Conservation (phyloP, 2,329 filamentous ascomycete genomes). For the Penicillium sp. region DNA sequence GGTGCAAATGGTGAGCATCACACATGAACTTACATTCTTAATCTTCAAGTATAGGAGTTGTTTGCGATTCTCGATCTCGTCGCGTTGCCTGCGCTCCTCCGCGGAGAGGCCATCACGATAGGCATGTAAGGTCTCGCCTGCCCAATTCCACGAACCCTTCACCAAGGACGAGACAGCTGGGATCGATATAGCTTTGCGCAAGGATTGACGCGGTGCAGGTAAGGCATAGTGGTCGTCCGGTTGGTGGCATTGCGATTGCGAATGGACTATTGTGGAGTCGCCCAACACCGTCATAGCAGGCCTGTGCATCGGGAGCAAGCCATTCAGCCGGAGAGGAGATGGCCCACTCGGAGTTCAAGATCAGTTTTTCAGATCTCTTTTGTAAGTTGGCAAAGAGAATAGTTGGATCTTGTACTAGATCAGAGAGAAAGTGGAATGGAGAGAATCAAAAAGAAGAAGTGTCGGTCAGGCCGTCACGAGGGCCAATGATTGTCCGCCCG, state of each 20-base stretch:
- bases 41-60: slow-evolving; percentile 67
- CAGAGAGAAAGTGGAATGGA: too few species aligned
- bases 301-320: slow-evolving; percentile 29
- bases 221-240: slow-evolving; percentile 9
- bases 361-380: neutral
- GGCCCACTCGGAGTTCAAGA: slow-evolving; percentile 8
- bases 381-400: too few species aligned
- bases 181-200: slow-evolving; percentile 34
- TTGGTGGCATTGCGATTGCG: slow-evolving; percentile 36
- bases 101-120: slow-evolving; percentile 59
- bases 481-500: slow-evolving; percentile 17
- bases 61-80: slow-evolving; percentile 61
- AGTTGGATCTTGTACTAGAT: too few species aligned
- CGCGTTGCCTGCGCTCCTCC: slow-evolving; percentile 54
- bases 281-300: slow-evolving; percentile 37
- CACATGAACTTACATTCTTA: slow-evolving; percentile 61
- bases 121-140: slow-evolving; percentile 37
- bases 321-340: slow-evolving; percentile 26
- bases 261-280: slow-evolving; percentile 35
- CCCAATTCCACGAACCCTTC: slow-evolving; percentile 39
- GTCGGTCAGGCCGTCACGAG: slow-evolving; percentile 33
- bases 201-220: slow-evolving; percentile 15
- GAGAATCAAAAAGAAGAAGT: slow-evolving; percentile 3
- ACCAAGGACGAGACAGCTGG: slow-evolving; percentile 41
- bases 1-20: neutral